Evolutionary conservation across 805 yeast genomes (phyloP).

Genomic region (Candida broadrunensis): DNA sequence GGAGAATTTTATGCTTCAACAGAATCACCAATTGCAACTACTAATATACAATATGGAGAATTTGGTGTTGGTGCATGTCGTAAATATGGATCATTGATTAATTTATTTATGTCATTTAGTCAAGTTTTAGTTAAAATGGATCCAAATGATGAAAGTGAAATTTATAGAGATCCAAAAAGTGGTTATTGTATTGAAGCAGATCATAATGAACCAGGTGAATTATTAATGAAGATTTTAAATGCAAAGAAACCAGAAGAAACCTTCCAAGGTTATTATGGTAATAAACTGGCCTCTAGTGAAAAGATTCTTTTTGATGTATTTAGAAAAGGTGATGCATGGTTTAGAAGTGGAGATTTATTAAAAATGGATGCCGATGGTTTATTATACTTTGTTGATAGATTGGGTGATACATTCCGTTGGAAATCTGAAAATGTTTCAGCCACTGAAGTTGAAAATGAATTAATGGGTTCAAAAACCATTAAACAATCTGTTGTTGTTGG

Average conservation of each 20-base stretch:
- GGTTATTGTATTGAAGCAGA: constrained; percentile 60
- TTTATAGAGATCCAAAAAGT: constrained; percentile 62
- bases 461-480: constrained; percentile 46
- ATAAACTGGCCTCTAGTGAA: constrained; percentile 72
- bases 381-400: constrained; percentile 82
- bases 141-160: constrained; percentile 69
- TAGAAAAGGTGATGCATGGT: constrained; percentile 86
- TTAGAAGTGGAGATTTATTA: constrained; percentile 83
- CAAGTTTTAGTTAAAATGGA: constrained; percentile 73
- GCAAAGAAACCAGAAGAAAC: constrained; percentile 64
- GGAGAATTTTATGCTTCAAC: constrained; percentile 95
- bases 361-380: constrained; percentile 64
- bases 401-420: constrained; percentile 97
- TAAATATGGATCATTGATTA: constrained; percentile 65
- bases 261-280: constrained; percentile 88
- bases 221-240: constrained; percentile 70
- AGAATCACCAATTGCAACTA: constrained; percentile 86
- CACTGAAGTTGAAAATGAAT: constrained; percentile 83
- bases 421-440: constrained; percentile 94
- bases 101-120: constrained; percentile 45
- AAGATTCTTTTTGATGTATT: constrained; percentile 75
- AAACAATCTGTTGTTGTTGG: constrained; percentile 85
- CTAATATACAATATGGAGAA: constrained; percentile 73
- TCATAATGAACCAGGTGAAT: constrained; percentile 77
- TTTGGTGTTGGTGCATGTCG: constrained; percentile 88